Evolutionary conservation across 192 early-diverging fungal genomes (phyloP).

Genomic region (Backusella australiensis): DNA sequence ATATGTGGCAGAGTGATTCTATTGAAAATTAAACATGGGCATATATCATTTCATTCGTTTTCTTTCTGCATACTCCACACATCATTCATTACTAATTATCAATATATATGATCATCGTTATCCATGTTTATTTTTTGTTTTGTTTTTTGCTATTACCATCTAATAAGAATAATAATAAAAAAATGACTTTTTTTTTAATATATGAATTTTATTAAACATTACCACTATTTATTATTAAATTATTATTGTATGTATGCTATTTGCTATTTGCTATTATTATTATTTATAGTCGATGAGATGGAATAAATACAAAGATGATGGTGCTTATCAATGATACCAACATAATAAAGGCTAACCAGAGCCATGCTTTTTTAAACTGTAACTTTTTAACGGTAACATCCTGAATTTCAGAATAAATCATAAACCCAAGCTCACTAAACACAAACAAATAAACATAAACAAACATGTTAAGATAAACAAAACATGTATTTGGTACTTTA

Average conservation of each 20-base stretch:
- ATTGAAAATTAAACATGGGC: background rate
- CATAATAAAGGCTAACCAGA: constrained; percentile 10
- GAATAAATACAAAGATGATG: constrained; percentile 27
- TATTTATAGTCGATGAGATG: constrained; percentile 17
- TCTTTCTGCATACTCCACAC: background rate
- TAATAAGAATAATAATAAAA: background rate
- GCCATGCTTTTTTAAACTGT: constrained; percentile 16
- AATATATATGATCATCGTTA: background rate
- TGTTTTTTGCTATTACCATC: background rate
- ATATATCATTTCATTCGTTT: background rate
- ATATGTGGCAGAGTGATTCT: constrained; percentile 26
- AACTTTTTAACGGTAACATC: constrained; percentile 20
- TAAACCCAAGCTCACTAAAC: constrained; percentile 22
- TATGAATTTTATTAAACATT: background rate
- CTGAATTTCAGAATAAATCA: constrained; percentile 18
- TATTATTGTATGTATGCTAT: background rate
- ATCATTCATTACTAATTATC: background rate
- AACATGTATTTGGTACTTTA: background rate
- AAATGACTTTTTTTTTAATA: background rate
- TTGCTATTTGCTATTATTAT: background rate
- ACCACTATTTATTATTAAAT: background rate
- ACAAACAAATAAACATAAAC: background rate
- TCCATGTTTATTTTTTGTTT: too few species aligned
- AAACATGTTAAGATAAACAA: too few species aligned
- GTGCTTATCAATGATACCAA: constrained; percentile 19